Base-by-base conservation (phyloP, 441 rosid species). In the Heliophila coronopifolia region DNA sequence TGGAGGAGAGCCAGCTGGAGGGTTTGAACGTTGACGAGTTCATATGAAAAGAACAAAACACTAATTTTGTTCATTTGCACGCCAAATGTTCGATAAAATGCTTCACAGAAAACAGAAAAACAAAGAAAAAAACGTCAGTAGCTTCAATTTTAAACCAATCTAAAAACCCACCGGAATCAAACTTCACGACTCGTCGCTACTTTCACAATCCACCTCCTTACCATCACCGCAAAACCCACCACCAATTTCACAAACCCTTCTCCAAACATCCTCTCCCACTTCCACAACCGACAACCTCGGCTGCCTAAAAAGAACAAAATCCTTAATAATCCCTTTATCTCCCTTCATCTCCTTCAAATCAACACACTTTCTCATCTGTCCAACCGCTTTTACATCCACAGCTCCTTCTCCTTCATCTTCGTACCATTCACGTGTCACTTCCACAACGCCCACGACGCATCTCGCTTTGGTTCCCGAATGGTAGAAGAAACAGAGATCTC, bases 401-500 rank as follows among this genome's bases (percentile, higher is more conserved):
- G 76, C 72, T 8, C 72, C 91, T 5, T 63, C 86, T 11, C 43
- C 61, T 6, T 11, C 71, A 0, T 65, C 73, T 2, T 55, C 23
- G 66, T 80, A 84, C 85, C 85, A 84, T 35, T 84, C 86, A 30
- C 74, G 78, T 3, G 50, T 10, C 35, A 86, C 88, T 17, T 63
- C 55, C 17, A 90, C 96, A 1, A 84, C 93, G 4, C 98, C 94
- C 4, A 80, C 87, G 26, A 86, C 65, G 38, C 83, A 80, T 19
- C 94, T 92, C 3, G 83, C 56, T 10, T 51, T 73, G 39, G 80
- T 50, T 3, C 98, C 96, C 1, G 94, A 86, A 67, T 91, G 98
- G 81, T 91, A 87, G 68, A 84, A 90, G 80, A 86, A 77, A 70
- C 96, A 80, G 31, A 82, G 90, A 24, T 90, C 94, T n/a, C 69